phyloP scores from a whole-genome alignment of 75 land plant genomes.

The Cupressus sempervirens region DNA sequence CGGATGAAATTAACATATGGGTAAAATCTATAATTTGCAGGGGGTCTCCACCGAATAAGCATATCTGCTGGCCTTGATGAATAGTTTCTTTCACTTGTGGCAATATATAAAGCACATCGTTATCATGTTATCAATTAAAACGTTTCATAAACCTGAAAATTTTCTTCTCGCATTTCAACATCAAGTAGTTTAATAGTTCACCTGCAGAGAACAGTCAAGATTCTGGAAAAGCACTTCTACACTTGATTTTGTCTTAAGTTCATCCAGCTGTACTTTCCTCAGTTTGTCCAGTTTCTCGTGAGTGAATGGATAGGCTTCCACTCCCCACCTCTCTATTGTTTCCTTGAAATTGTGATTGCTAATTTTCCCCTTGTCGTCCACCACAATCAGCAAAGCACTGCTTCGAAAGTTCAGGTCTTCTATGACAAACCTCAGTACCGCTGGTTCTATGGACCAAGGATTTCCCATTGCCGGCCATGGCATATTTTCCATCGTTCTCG shows the following conservation, averaged over 20 bases:
- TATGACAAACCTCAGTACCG: not conserved
- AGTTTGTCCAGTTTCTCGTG: not conserved
- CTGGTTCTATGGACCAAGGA: conserved; percentile 5
- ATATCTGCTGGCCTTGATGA: not conserved
- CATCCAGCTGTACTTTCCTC: not conserved
- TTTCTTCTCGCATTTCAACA: no score
- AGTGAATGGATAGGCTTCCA: not conserved
- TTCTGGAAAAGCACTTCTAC: not conserved
- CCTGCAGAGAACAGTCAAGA: not conserved
- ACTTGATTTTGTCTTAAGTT: not conserved
- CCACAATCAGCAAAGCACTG: not conserved
- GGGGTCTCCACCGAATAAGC: not conserved
- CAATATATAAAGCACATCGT: not conserved
- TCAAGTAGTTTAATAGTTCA: not conserved
- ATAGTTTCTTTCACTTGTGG: not conserved
- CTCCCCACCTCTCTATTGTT: not conserved
- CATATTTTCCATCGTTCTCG: not conserved
- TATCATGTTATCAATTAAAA: not conserved
- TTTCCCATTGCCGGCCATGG: not conserved
- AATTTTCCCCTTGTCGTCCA: not conserved
- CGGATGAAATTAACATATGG: not conserved
- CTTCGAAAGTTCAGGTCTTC: not conserved
- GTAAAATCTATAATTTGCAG: not conserved
- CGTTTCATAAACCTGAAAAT: not conserved
- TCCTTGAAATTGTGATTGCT: not conserved